Conservation (phyloP, 805 yeast species). For the Scheffersomyces coipomensis region DNA sequence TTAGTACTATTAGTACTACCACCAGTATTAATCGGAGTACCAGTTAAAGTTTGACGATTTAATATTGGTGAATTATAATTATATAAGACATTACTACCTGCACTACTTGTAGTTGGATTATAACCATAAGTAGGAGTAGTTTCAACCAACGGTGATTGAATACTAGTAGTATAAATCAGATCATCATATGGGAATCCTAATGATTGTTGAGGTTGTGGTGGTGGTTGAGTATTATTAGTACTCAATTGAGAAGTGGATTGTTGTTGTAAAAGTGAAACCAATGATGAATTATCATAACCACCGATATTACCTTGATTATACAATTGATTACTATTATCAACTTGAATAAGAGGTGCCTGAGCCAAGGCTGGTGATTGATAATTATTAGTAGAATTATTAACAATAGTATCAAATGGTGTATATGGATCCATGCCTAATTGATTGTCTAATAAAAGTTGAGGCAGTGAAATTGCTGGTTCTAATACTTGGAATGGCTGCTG, state of each 20-base stretch:
- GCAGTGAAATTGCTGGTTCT: too few relatives aligned
- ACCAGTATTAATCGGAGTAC: not conserved
- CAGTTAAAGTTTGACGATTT: not conserved
- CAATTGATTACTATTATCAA: not conserved
- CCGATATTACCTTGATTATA: too few relatives aligned
- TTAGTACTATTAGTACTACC: not conserved
- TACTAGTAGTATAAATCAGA: slow-evolving; percentile 10
- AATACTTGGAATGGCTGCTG: not conserved
- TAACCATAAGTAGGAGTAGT: slow-evolving; percentile 1
- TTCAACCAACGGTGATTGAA: slow-evolving; percentile 4
- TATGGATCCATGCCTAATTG: not conserved
- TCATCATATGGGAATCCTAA: slow-evolving; percentile 20
- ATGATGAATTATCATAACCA: too few relatives aligned
- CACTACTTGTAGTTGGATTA: not conserved
- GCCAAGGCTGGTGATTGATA: not conserved
- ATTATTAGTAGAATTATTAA: not conserved
- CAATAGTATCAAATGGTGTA: not conserved
- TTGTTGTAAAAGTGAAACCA: not conserved
- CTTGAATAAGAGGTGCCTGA: not conserved
- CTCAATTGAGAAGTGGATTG: slow-evolving; percentile 1
- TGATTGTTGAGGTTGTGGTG: not conserved
- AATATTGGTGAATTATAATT: slow-evolving; percentile 5
- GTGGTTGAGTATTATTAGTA: slow-evolving; percentile 1
- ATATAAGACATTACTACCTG: slow-evolving; percentile 4
- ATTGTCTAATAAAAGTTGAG: not conserved